Evolutionary conservation across 148 eudicot species (phyloP).

Genomic region (Rheum nobile): DNA sequence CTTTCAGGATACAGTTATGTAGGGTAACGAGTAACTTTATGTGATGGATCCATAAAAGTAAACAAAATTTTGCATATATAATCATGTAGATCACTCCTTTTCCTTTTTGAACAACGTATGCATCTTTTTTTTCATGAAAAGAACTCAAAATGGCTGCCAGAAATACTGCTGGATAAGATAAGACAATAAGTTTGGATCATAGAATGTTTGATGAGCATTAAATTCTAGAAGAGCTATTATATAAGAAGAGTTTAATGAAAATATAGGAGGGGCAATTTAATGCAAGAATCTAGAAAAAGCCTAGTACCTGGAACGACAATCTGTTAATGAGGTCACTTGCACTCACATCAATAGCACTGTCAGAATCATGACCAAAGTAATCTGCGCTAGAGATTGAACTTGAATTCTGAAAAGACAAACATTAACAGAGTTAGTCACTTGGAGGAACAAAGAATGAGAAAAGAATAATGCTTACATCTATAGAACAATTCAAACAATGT

Average conservation of each 20-base stretch:
- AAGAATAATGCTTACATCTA: not conserved
- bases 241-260: not conserved
- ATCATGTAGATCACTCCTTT: not conserved
- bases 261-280: not conserved
- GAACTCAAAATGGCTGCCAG: not conserved
- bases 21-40: not conserved
- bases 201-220: not conserved
- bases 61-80: not conserved
- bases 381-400: conserved; percentile 92
- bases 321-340: conserved; percentile 86
- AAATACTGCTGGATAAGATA: not conserved
- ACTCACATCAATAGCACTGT: conserved; percentile 40
- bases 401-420: conserved; percentile 46
- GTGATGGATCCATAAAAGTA: not conserved
- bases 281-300: not conserved
- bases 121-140: not conserved
- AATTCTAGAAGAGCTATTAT: not conserved
- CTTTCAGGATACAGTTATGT: not conserved
- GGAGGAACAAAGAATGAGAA: not conserved
- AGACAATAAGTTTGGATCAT: not conserved
- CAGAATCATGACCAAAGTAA: conserved; percentile 56
- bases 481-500: not conserved
- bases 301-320: conserved; percentile 74
- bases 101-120: not conserved
- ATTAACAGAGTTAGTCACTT: not conserved